A percentile compares a stretch with the other conserved stretches of the same genome.
These are phyloP conservation scores for Paracoccidioides brasiliensis DNA, from an alignment of 2,329 filamentous ascomycete species.

Conservation along the genomic window DNA sequence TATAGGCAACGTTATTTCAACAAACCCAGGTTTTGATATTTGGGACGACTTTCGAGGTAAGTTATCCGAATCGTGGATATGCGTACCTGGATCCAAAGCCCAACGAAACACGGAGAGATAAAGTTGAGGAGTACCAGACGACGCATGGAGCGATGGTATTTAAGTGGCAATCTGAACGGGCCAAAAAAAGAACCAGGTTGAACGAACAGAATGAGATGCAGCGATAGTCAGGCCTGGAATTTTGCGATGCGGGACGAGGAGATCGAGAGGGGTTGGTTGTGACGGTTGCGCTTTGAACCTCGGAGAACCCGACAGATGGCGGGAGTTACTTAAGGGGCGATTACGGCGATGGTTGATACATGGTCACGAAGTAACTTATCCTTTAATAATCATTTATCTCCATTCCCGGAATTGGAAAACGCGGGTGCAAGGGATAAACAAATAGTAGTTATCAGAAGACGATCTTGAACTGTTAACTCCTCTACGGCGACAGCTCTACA, in stretches of 20 bases:
- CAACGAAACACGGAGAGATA: background rate
- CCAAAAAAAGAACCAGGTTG: background rate
- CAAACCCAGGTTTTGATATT: background rate
- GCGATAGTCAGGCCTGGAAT: background rate
- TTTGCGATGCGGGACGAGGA: background rate
- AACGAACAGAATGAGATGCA: background rate
- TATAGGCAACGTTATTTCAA: background rate
- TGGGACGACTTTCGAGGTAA: background rate
- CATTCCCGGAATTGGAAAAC: too few relatives aligned
- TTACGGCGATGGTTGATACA: too few relatives aligned
- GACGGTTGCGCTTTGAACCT: background rate
- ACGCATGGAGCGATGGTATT: background rate
- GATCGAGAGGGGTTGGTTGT: background rate
- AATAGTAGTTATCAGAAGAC: too few relatives aligned
- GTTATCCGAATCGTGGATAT: background rate
- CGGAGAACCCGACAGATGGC: background rate
- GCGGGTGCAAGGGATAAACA: too few relatives aligned
- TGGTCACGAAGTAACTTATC: too few relatives aligned
- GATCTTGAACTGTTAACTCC: too few relatives aligned
- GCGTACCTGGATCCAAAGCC: background rate
- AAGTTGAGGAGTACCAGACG: background rate
- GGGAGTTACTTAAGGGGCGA: background rate
- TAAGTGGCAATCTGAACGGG: too few relatives aligned
- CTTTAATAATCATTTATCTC: too few relatives aligned
- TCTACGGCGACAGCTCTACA: too few relatives aligned